Percentiles rank a stretch among this genome's conserved stretches.
Evolutionary conservation across 2,329 filamentous ascomycete species (phyloP).

Genomic region (Trichoderma guizhouense): DNA sequence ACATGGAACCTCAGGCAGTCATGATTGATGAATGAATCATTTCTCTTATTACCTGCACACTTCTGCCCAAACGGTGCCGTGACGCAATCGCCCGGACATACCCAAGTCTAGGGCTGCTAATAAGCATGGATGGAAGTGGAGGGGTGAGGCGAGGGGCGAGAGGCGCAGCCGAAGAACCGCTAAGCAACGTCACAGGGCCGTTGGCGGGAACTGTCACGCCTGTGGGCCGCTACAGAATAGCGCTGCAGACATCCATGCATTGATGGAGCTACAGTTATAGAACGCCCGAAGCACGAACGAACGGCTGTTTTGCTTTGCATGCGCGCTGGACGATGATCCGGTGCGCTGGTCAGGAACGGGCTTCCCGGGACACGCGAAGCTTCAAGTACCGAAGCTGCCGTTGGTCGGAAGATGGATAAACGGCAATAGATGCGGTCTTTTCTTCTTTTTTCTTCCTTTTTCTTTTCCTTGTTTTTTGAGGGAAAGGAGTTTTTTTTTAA

Average conservation of each 20-base stretch:
- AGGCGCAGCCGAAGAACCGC: slow-evolving; percentile 7
- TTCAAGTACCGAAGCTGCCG: neutral
- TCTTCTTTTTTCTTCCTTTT: neutral
- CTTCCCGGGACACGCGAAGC: neutral
- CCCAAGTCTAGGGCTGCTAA: neutral
- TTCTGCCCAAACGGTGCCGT: slow-evolving; percentile 1
- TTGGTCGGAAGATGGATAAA: neutral
- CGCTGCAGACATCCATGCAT: neutral
- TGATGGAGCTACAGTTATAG: neutral
- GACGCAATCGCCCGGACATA: slow-evolving; percentile 19
- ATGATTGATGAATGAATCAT: neutral
- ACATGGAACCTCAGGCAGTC: neutral
- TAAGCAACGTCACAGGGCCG: slow-evolving; percentile 13
- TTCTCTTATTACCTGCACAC: neutral
- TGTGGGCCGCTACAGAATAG: neutral
- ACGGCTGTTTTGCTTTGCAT: neutral
- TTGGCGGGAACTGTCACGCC: neutral
- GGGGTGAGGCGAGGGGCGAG: slow-evolving; percentile 6
- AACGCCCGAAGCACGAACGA: neutral
- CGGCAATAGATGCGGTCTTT: neutral
- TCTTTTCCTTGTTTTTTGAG: neutral
- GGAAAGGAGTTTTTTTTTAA: neutral
- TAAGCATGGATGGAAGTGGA: neutral
- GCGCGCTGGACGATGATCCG: neutral
- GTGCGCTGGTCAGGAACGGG: slow-evolving; percentile 12